Conservation (phyloP, 148 eudicot species). For the Salicornia ramosissima region DNA sequence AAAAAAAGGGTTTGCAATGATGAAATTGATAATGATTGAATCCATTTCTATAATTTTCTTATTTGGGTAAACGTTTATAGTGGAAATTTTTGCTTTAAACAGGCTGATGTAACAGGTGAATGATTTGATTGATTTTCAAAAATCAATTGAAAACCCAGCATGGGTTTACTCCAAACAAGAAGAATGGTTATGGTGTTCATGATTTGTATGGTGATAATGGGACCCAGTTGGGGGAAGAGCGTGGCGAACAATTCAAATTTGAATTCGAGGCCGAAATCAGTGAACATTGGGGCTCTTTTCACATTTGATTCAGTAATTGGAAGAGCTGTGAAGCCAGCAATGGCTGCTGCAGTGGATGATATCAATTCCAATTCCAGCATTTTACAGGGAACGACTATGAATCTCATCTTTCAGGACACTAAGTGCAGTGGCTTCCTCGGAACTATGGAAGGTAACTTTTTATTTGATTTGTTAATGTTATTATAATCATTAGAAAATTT, state of each 20-base stretch:
- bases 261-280: constrained; percentile 35
- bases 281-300: constrained; percentile 68
- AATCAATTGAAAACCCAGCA: background rate
- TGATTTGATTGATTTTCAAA: too few relatives aligned
- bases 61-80: too few relatives aligned
- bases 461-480: background rate
- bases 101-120: too few relatives aligned
- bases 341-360: constrained; percentile 61
- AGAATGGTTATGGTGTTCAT: background rate
- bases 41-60: too few relatives aligned
- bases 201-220: background rate
- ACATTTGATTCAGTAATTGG: constrained; percentile 65
- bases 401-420: constrained; percentile 53
- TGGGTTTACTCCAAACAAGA: background rate
- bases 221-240: background rate
- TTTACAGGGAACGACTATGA: constrained; percentile 43
- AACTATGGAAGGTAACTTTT: constrained; percentile 57
- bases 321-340: constrained; percentile 56
- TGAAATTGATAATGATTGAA: too few relatives aligned
- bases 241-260: background rate
- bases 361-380: constrained; percentile 55
- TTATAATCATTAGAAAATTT: too few relatives aligned
- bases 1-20: too few relatives aligned
- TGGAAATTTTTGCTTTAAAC: too few relatives aligned
- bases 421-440: constrained; percentile 83